Conservation (phyloP, 257 asterid genomes). For the Ligustrum vulgare region DNA sequence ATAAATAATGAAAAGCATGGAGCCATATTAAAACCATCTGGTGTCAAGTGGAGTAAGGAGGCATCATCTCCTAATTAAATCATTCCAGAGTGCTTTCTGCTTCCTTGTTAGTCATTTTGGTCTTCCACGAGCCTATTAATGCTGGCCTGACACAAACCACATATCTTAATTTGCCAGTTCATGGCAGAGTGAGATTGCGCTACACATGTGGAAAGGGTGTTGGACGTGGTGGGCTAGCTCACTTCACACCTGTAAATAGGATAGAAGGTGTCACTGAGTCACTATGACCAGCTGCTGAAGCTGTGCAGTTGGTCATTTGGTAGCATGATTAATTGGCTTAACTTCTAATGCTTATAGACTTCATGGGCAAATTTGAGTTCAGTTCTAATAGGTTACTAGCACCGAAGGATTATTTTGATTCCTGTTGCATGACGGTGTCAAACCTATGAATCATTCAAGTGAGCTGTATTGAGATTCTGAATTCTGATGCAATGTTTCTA, state of each 20-base stretch:
- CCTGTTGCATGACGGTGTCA: background rate
- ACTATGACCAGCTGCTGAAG: no score
- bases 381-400: background rate
- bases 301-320: background rate
- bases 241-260: no score
- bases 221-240: background rate
- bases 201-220: background rate
- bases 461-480: background rate
- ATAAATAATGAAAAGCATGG: background rate
- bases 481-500: slow-evolving; percentile 20
- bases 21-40: no score
- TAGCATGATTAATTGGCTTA: background rate
- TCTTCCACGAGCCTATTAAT: background rate
- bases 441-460: background rate
- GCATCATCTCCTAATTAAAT: no score
- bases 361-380: background rate
- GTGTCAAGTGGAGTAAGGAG: no score
- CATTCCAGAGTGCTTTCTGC: no score
- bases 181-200: background rate
- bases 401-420: no score
- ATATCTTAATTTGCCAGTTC: background rate
- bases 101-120: no score
- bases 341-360: no score
- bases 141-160: background rate
- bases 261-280: no score